phyloP scores from a whole-genome alignment of 768 basidiomycete genomes.

The Calvatia gigantea region DNA sequence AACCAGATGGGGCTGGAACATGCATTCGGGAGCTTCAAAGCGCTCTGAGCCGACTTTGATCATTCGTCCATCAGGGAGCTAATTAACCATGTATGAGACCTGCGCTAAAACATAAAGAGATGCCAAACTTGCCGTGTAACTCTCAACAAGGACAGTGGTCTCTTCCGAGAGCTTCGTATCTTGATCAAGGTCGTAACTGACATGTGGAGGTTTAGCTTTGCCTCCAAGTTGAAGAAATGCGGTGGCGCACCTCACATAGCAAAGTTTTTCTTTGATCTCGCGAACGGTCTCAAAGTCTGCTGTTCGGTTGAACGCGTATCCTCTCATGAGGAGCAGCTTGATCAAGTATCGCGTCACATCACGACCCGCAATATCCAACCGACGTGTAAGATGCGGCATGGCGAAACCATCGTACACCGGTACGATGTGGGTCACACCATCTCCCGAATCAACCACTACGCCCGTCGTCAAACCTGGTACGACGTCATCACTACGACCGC shows the following conservation, averaged over 20 bases:
- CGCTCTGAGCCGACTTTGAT: constrained; percentile 99
- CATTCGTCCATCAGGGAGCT: constrained; percentile 93
- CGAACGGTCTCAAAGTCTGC: constrained; percentile 99
- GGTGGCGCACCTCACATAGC: constrained; percentile 90
- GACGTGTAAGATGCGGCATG: constrained; percentile 89
- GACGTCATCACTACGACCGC: not conserved
- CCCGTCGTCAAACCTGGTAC: constrained; percentile 89
- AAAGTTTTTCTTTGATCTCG: constrained; percentile 98
- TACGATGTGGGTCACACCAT: constrained; percentile 98
- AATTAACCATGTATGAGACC: constrained; percentile 1
- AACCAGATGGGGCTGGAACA: constrained; percentile 99
- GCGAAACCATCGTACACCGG: constrained; percentile 98
- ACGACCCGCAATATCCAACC: constrained; percentile 95
- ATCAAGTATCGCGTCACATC: constrained; percentile 99
- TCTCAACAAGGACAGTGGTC: constrained; percentile 95
- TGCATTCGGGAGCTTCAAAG: constrained; percentile 98
- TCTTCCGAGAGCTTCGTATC: constrained; percentile 93
- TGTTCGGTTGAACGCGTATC: constrained; percentile 99
- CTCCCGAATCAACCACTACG: constrained; percentile 98
- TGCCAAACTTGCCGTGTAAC: constrained; percentile 72
- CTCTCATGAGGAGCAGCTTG: constrained; percentile 99
- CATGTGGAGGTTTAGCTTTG: too few relatives aligned
- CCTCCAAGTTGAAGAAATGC: constrained; percentile 45
- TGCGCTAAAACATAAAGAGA: not conserved
- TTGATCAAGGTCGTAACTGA: constrained; percentile 92